phyloP scores from a whole-genome alignment of 495 filamentous ascomycete species.

The Antarctomyces pellizariae region DNA sequence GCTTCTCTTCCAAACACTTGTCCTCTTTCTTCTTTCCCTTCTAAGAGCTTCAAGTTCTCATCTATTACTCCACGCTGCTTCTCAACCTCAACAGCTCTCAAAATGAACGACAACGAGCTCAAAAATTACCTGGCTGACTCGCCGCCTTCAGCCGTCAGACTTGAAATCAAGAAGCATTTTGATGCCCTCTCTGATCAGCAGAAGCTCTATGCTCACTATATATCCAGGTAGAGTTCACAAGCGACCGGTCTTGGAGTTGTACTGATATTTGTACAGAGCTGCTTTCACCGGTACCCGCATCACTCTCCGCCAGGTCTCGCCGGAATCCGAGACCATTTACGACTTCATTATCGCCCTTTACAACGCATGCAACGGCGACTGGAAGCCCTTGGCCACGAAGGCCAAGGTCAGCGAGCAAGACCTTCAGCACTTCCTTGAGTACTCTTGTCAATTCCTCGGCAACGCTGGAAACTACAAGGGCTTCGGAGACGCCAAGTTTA shows the following conservation, averaged over 20 bases:
- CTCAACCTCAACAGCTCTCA: too few species aligned
- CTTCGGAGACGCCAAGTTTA: slow-evolving; percentile 87
- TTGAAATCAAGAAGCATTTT: slow-evolving; percentile 80
- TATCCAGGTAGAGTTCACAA: slow-evolving; percentile 51
- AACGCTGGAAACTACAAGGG: slow-evolving; percentile 92
- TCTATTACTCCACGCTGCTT: too few species aligned
- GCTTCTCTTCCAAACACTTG: too few species aligned
- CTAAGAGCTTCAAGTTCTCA: too few species aligned
- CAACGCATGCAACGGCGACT: slow-evolving; percentile 50
- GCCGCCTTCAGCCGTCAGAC: slow-evolving; percentile 62
- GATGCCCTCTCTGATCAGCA: slow-evolving; percentile 52
- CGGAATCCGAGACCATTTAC: slow-evolving; percentile 62
- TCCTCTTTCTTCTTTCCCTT: too few species aligned
- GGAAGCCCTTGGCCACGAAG: slow-evolving; percentile 42
- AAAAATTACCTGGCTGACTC: slow-evolving; percentile 72
- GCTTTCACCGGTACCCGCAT: slow-evolving; percentile 68
- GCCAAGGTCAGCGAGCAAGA: slow-evolving; percentile 47
- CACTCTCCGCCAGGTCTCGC: slow-evolving; percentile 68
- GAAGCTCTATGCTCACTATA: slow-evolving; percentile 80
- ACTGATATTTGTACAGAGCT: too few species aligned
- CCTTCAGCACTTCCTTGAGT: slow-evolving; percentile 58
- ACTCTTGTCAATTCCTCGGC: slow-evolving; percentile 70
- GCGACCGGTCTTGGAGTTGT: too few species aligned
- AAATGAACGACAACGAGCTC: slow-evolving; percentile 26
- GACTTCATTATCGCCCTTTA: slow-evolving; percentile 75